Percentiles rank a stretch among this genome's conserved stretches.
These are phyloP conservation scores for Hypoxylon sp. DNA, from an alignment of 2,329 filamentous ascomycete species.

Conservation along the genomic window DNA sequence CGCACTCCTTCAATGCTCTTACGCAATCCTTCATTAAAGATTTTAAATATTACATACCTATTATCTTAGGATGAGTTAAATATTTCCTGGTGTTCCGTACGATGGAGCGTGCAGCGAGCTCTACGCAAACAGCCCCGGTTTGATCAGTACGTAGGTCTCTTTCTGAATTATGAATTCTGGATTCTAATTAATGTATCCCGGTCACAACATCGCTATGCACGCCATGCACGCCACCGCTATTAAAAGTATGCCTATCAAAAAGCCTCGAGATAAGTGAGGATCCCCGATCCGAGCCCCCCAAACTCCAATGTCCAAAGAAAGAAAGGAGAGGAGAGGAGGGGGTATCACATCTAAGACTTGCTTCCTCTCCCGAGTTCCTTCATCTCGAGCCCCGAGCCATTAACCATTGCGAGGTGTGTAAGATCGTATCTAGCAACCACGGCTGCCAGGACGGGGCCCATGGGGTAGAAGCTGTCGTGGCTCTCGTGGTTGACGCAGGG, in stretches of 20 bases:
- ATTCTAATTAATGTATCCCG: background rate
- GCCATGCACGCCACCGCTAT: slow-evolving; percentile 13
- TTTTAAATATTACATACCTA: background rate
- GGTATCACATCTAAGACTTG: slow-evolving; percentile 41
- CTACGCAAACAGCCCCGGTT: background rate
- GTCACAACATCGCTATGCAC: slow-evolving; percentile 19
- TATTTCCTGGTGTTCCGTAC: no score
- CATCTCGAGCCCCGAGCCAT: slow-evolving; percentile 53
- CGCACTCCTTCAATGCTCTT: background rate
- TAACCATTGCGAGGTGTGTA: slow-evolving; percentile 42
- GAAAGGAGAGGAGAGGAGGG: slow-evolving; percentile 47
- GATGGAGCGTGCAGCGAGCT: background rate
- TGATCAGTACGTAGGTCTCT: slow-evolving; percentile 14
- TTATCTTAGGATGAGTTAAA: no score
- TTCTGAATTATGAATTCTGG: slow-evolving; percentile 3
- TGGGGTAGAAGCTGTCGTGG: slow-evolving; percentile 75
- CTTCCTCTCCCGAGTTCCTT: slow-evolving; percentile 44
- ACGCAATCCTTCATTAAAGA: background rate
- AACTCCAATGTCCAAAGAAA: slow-evolving; percentile 46
- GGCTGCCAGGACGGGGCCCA: slow-evolving; percentile 73
- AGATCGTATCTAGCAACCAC: slow-evolving; percentile 65
- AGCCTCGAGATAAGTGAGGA: background rate
- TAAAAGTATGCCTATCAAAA: slow-evolving; percentile 15
- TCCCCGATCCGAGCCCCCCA: slow-evolving; percentile 10
- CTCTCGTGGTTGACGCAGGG: slow-evolving; percentile 80